Evolutionary conservation across 2,329 filamentous ascomycete genomes (phyloP).

Genomic region (Aspergillus sojae): DNA sequence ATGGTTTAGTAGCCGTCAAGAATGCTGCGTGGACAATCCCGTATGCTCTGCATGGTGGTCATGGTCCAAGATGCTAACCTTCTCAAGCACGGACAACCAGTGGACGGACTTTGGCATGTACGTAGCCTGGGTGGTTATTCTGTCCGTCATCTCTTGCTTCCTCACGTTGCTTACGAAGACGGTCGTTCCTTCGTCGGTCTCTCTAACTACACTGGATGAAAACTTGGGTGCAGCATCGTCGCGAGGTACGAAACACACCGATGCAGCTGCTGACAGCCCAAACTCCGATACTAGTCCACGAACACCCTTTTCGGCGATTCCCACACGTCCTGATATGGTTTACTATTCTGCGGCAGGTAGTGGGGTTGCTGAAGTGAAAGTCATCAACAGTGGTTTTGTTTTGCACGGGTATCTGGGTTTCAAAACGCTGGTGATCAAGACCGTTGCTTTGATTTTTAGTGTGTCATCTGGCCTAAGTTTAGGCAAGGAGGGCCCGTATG

Average conservation of each 20-base stretch:
- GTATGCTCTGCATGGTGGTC: slow-evolving; percentile 63
- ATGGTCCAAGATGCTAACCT: slow-evolving; percentile 66
- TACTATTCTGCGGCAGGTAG: slow-evolving; percentile 97
- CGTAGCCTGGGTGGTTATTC: slow-evolving; percentile 67
- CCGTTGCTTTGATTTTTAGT: slow-evolving; percentile 77
- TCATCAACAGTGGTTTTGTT: slow-evolving; percentile 97
- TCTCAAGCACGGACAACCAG: slow-evolving; percentile 50
- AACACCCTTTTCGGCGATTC: slow-evolving; percentile 30
- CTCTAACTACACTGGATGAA: slow-evolving; percentile 86
- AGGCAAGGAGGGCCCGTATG: slow-evolving; percentile 93
- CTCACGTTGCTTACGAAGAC: slow-evolving; percentile 91
- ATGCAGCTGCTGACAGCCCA: slow-evolving; percentile 46
- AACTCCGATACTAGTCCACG: slow-evolving; percentile 47
- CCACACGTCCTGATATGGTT: slow-evolving; percentile 69
- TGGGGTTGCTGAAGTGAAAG: slow-evolving; percentile 94
- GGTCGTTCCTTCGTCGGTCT: slow-evolving; percentile 84
- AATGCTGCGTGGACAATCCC: slow-evolving; percentile 61
- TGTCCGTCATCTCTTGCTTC: slow-evolving; percentile 73
- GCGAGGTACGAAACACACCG: slow-evolving; percentile 49
- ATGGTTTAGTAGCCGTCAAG: slow-evolving; percentile 75
- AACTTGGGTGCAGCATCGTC: slow-evolving; percentile 73
- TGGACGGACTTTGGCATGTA: slow-evolving; percentile 81
- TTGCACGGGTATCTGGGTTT: slow-evolving; percentile 92
- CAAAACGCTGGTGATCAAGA: slow-evolving; percentile 84
- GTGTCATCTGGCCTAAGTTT: slow-evolving; percentile 91